Base-by-base conservation (phyloP, 2,329 filamentous ascomycete genomes). In the Clarireedia paspali region DNA sequence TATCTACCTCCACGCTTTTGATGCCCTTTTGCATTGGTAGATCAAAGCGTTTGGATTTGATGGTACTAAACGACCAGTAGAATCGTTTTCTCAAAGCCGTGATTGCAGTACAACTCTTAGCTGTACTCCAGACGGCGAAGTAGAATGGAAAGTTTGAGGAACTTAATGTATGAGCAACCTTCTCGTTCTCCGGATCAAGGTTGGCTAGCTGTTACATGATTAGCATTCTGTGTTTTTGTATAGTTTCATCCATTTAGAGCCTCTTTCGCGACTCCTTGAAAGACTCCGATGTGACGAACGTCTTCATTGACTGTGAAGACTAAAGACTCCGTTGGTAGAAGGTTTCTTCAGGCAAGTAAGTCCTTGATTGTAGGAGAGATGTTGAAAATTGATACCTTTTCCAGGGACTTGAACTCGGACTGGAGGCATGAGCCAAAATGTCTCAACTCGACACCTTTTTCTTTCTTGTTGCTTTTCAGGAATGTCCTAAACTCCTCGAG, bases 121-220 rank as follows among this genome's bases (percentile, higher is more conserved):
- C 82, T 23, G 79, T 76, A 27, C 70, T 69, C 85, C 85, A 88
- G 2, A 88, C 74, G 5, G 80, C 76, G 60, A 82, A 77, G 53
- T 83, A 81, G 64, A 86, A 88, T 0, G 81, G 77, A 10, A 88
- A 65, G 69, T 89, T 89, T 0, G 82, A 85, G 6, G 82, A 85
- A 50, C 79, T 75, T 47, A 87, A 72, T 27, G 79, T 77, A 65
- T 86, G 81, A n/a, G 74, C 66, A 15, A 73, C 66, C 53, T 72
- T 70, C 46, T 63, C 64, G 44, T 60, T 59, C 1, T 59, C 58
- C 23, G 62, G 62, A 51, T 67, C 62, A 47, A 63, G 12, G 6
- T 55, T 51, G 47, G 57, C 60, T 14, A 67, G 58, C 64, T 47
- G 24, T 15, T 26, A 12, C 27, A n/a, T 24, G 24, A n/a, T 47